Percentiles rank a stretch among this genome's conserved stretches.
These are phyloP conservation scores for Mortierella polycephala DNA, from an alignment of 371 early-diverging fungal genomes.

Conservation along the genomic window DNA sequence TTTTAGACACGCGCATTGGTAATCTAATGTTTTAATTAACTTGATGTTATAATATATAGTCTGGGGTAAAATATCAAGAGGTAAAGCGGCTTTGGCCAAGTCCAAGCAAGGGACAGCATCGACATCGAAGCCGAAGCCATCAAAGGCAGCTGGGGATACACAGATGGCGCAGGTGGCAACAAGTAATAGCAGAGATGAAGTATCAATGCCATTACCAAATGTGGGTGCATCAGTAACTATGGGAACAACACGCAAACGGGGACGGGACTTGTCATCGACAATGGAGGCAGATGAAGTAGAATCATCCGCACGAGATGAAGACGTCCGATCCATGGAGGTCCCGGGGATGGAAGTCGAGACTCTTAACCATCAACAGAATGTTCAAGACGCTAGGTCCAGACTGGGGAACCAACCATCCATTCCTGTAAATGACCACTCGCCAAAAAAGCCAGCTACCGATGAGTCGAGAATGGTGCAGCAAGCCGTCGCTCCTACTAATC, in stretches of 20 bases:
- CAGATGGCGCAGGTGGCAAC: conserved; percentile 4
- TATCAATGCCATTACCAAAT: not conserved
- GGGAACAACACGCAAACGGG: conserved; percentile 18
- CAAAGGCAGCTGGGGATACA: not conserved
- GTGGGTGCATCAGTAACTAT: not conserved
- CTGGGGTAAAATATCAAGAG: conserved; percentile 52
- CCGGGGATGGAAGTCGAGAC: not conserved
- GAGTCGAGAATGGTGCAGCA: no score
- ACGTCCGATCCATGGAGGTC: conserved; percentile 1
- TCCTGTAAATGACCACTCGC: no score
- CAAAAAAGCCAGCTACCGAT: no score
- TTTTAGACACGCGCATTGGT: not conserved
- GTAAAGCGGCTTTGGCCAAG: conserved; percentile 36
- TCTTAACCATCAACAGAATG: not conserved
- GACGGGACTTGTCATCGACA: conserved; percentile 9
- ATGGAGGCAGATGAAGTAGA: conserved; percentile 13
- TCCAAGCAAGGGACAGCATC: conserved; percentile 7
- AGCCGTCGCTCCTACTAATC: not conserved
- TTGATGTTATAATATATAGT: conserved; percentile 12
- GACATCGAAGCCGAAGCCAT: conserved; percentile 3
- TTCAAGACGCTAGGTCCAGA: no score
- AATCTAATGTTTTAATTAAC: not conserved
- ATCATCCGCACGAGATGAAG: conserved; percentile 9
- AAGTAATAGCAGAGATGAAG: not conserved
- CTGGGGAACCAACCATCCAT: no score